phyloP scores from a whole-genome alignment of 306 rosid species.

The Trifolium dubium region DNA sequence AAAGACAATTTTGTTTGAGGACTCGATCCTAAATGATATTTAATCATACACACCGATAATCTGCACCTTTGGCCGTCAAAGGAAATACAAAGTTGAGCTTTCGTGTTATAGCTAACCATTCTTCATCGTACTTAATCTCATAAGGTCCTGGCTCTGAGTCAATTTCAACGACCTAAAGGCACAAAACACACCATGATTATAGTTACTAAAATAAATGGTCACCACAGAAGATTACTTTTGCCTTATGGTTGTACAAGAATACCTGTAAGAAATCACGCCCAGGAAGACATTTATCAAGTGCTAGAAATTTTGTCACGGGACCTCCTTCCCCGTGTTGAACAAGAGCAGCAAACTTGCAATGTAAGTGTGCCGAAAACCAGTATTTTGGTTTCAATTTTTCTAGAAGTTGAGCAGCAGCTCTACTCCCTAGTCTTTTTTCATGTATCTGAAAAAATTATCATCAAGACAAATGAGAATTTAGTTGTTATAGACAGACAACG shows the following conservation, averaged over 20 bases:
- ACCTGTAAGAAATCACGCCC: conserved; percentile 91
- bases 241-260: conserved; percentile 21
- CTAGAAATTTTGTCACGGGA: conserved; percentile 85
- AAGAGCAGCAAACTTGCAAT: conserved; percentile 92
- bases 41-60: conserved; percentile 63
- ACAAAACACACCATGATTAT: conserved; percentile 39
- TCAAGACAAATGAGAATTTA: conserved; percentile 24
- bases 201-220: conserved; percentile 36
- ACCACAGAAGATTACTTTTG: conserved; percentile 26
- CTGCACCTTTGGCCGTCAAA: conserved; percentile 58
- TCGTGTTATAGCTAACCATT: conserved; percentile 91
- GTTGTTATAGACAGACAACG: conserved; percentile 9
- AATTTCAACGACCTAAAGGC: conserved; percentile 70
- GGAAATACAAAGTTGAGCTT: conserved; percentile 80
- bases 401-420: conserved; percentile 79
- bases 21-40: conserved; percentile 23
- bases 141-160: conserved; percentile 81
- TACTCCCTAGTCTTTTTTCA: conserved; percentile 82
- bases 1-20: not conserved
- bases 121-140: conserved; percentile 90
- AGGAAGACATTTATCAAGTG: conserved; percentile 89
- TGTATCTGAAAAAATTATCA: conserved; percentile 61
- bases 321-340: conserved; percentile 95
- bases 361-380: conserved; percentile 98
- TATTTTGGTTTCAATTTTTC: conserved; percentile 81